Percentiles rank a stretch among this genome's conserved stretches.
These are phyloP conservation scores for Pulicaria dysenterica DNA, from an alignment of 129 eudicot species.

Conservation along the genomic window DNA sequence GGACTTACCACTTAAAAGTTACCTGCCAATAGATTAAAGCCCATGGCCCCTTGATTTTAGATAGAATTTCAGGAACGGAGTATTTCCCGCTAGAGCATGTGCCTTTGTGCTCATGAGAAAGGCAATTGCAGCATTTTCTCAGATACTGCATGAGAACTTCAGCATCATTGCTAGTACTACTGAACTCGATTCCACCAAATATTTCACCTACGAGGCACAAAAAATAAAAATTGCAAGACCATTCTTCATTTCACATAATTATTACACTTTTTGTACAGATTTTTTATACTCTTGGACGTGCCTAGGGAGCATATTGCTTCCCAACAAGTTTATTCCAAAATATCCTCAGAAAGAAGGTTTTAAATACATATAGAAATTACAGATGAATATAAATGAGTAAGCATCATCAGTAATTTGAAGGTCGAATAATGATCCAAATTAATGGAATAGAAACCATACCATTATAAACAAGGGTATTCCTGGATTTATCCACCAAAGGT, in stretches of 20 bases:
- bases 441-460: constrained; percentile 41
- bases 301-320: neutral
- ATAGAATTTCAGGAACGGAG: constrained; percentile 81
- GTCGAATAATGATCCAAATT: neutral
- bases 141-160: constrained; percentile 73
- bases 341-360: no score
- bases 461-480: constrained; percentile 81
- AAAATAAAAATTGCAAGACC: neutral
- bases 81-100: constrained; percentile 33
- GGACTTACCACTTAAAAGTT: constrained; percentile 85
- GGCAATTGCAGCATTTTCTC: constrained; percentile 65
- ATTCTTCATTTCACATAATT: neutral
- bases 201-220: constrained; percentile 67
- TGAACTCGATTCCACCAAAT: constrained; percentile 72
- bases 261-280: neutral
- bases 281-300: neutral
- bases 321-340: no score
- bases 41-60: constrained; percentile 94
- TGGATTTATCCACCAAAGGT: constrained; percentile 76
- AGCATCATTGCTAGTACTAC: constrained; percentile 71
- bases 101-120: constrained; percentile 44
- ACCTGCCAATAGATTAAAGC: constrained; percentile 97
- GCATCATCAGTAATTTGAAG: neutral
- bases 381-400: no score
- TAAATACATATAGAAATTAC: no score